Conservation (phyloP, 768 basidiomycete genomes). For the Austroboletus eburneus region DNA sequence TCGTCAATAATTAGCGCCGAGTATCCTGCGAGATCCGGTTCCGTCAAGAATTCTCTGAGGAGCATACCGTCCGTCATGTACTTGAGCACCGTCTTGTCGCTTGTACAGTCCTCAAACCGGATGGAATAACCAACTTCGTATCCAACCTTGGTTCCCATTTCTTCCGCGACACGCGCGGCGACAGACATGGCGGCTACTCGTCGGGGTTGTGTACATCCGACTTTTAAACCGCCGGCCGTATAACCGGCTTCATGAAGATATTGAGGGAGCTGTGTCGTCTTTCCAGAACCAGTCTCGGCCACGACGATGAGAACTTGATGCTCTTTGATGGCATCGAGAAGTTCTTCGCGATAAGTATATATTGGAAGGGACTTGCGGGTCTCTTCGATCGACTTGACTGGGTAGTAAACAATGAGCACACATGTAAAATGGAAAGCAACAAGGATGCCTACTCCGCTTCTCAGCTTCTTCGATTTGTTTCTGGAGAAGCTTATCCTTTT, state of each 20-base stretch:
- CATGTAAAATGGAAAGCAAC: background rate
- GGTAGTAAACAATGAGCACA: background rate
- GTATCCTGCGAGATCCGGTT: conserved; percentile 94
- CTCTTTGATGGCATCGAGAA: conserved; percentile 83
- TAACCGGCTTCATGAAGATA: conserved; percentile 98
- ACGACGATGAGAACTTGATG: conserved; percentile 97
- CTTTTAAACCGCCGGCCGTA: conserved; percentile 79
- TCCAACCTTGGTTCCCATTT: conserved; percentile 96
- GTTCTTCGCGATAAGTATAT: conserved; percentile 80
- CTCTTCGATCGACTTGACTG: conserved; percentile 88
- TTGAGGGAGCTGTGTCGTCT: conserved; percentile 97
- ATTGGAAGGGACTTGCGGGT: conserved; percentile 93
- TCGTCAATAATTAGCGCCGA: conserved; percentile 97
- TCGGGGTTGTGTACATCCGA: conserved; percentile 92
- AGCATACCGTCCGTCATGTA: conserved; percentile 99
- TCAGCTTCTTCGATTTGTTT: conserved; percentile 90
- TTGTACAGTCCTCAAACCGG: conserved; percentile 98
- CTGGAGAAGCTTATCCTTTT: conserved; percentile 81
- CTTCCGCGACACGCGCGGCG: conserved; percentile 97
- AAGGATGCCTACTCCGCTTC: conserved; percentile 63
- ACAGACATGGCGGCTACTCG: conserved; percentile 99
- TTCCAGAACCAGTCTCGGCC: conserved; percentile 98
- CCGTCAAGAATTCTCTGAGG: conserved; percentile 92
- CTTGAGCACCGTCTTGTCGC: conserved; percentile 97
- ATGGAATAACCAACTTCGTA: conserved; percentile 99